Percentiles rank a stretch among this genome's conserved stretches.
phyloP scores from a whole-genome alignment of 257 asterid species.

The Plectranthus barbatus region DNA sequence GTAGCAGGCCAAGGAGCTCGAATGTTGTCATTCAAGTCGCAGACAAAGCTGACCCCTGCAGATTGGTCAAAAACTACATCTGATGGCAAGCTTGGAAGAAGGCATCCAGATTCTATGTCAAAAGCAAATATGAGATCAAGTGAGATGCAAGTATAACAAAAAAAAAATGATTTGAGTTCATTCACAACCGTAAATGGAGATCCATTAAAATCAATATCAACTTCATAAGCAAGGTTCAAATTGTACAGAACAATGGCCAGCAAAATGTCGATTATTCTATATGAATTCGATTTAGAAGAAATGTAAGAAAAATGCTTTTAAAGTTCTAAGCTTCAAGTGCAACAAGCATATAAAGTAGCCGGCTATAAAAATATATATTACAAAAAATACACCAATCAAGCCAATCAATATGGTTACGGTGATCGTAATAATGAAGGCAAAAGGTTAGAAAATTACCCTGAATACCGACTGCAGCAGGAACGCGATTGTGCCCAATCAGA shows the following conservation, averaged over 20 bases:
- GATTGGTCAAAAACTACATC: slow-evolving; percentile 68
- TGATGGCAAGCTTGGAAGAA: slow-evolving; percentile 89
- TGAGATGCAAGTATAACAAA: background rate
- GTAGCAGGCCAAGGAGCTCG: slow-evolving; percentile 97
- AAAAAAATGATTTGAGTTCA: background rate
- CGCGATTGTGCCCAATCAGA: slow-evolving; percentile 28
- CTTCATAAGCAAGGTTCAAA: background rate
- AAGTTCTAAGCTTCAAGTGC: too few relatives aligned
- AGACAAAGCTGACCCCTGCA: slow-evolving; percentile 73
- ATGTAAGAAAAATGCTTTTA: too few relatives aligned
- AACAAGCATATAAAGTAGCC: too few relatives aligned
- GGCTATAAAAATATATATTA: too few relatives aligned
- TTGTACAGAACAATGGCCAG: background rate
- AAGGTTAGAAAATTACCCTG: slow-evolving; percentile 44
- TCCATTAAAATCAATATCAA: background rate
- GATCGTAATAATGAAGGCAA: background rate
- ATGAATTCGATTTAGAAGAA: background rate
- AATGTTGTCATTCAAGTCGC: slow-evolving; percentile 93
- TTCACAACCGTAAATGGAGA: background rate
- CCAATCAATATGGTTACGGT: background rate
- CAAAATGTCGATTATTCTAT: too few relatives aligned
- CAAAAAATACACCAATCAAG: too few relatives aligned
- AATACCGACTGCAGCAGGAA: slow-evolving; percentile 52
- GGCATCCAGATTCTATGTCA: slow-evolving; percentile 76
- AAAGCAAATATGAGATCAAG: slow-evolving; percentile 12